Conservation (phyloP, 805 yeast genomes). For the Spathaspora girioi region DNA sequence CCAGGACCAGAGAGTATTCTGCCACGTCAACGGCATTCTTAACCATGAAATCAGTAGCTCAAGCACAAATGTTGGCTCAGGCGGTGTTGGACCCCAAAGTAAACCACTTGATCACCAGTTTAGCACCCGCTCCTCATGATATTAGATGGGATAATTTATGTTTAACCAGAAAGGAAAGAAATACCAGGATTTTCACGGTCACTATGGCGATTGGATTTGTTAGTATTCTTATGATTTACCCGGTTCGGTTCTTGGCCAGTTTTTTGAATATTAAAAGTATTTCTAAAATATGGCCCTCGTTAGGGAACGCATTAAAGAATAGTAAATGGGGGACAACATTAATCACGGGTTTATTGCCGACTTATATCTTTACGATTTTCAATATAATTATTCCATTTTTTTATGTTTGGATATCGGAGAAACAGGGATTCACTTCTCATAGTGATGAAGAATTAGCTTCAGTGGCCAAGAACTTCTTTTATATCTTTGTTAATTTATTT, state of each 20-base stretch:
- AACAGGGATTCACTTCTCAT: conserved; percentile 86
- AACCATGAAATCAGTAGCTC: conserved; percentile 92
- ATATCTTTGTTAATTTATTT: conserved; percentile 89
- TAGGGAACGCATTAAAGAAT: conserved; percentile 63
- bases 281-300: conserved; percentile 73
- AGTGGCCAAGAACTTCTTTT: conserved; percentile 90
- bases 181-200: conserved; percentile 58
- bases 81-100: conserved; percentile 90
- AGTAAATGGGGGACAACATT: conserved; percentile 72
- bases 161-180: conserved; percentile 68
- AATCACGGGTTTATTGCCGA: conserved; percentile 87
- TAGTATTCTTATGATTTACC: conserved; percentile 72
- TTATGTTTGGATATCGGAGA: conserved; percentile 75
- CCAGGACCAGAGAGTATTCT: conserved; percentile 66
- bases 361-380: conserved; percentile 82
- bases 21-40: conserved; percentile 91
- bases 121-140: conserved; percentile 97
- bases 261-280: conserved; percentile 77
- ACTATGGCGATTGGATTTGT: conserved; percentile 64
- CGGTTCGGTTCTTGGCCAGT: conserved; percentile 82
- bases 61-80: conserved; percentile 96
- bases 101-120: conserved; percentile 69
- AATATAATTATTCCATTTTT: conserved; percentile 82
- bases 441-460: conserved; percentile 91
- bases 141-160: conserved; percentile 91